Percentiles rank a stretch among this genome's conserved stretches.
These are phyloP conservation scores for Buddleja alternifolia DNA, from an alignment of 257 asterid genomes.

Conservation along the genomic window DNA sequence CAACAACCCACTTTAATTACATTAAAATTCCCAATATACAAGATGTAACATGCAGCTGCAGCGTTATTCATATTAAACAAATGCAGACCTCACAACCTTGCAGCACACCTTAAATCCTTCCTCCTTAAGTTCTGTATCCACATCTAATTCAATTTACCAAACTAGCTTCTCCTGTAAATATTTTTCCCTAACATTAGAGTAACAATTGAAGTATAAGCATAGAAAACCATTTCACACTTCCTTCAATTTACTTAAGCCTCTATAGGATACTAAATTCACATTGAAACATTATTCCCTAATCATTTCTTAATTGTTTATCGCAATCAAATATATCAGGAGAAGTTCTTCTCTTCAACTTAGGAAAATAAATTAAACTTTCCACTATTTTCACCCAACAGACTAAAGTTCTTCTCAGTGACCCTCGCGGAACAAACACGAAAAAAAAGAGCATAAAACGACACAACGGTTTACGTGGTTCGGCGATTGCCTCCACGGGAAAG, in stretches of 20 bases:
- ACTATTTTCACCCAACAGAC: no score
- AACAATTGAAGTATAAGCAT: constrained; percentile 2
- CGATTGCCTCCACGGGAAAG: no score
- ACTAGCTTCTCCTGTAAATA: background rate
- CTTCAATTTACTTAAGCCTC: background rate
- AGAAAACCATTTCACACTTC: background rate
- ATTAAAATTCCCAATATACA: constrained; percentile 14
- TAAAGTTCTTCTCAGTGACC: no score
- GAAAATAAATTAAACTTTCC: no score
- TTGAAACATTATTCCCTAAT: background rate
- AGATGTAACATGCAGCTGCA: background rate
- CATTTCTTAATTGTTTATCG: background rate
- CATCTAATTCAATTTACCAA: constrained; percentile 17
- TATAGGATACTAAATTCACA: background rate
- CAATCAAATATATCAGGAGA: background rate
- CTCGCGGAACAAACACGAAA: no score
- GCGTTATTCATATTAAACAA: background rate
- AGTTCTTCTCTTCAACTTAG: no score
- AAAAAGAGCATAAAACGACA: no score
- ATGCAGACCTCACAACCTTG: background rate
- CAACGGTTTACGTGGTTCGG: no score
- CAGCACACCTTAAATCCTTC: background rate
- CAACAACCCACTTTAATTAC: background rate
- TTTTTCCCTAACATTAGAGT: background rate
- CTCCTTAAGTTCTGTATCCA: background rate